Evolutionary conservation across 805 yeast genomes (phyloP).

Genomic region (Sporopachydermia quercuum): DNA sequence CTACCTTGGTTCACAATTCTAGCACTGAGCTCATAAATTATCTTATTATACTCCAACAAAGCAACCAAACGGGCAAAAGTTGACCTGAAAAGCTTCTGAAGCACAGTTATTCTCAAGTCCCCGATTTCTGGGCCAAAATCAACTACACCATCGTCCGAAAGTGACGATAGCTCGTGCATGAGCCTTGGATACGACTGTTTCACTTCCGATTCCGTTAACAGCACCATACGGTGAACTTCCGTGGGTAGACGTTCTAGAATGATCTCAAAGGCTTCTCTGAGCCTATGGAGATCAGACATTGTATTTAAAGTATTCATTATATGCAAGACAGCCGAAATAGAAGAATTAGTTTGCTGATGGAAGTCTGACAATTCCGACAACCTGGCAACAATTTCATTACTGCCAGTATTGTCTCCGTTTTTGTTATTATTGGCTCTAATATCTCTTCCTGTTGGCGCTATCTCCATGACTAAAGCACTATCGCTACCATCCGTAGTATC

Average conservation of each 20-base stretch:
- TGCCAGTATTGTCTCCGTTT: background rate
- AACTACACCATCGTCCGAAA: slow-evolving; percentile 14
- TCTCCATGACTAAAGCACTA: background rate
- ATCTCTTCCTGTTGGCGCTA: no score
- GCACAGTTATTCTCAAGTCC: slow-evolving; percentile 36
- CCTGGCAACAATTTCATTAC: background rate
- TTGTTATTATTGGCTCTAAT: background rate
- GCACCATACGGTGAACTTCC: slow-evolving; percentile 52
- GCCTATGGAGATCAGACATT: slow-evolving; percentile 42
- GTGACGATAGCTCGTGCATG: slow-evolving; percentile 7
- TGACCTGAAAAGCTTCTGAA: slow-evolving; percentile 57
- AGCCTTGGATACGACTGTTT: slow-evolving; percentile 36
- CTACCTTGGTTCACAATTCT: slow-evolving; percentile 13
- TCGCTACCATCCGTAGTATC: background rate
- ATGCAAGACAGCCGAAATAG: background rate
- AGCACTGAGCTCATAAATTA: slow-evolving; percentile 41
- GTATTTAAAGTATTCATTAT: slow-evolving; percentile 21
- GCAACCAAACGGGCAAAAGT: slow-evolving; percentile 49
- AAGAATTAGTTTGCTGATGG: background rate
- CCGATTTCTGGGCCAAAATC: slow-evolving; percentile 25
- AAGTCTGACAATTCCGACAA: background rate
- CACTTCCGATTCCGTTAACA: slow-evolving; percentile 48
- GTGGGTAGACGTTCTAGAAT: slow-evolving; percentile 37
- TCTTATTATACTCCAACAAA: slow-evolving; percentile 56
- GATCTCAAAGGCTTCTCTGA: slow-evolving; percentile 41